These are phyloP conservation scores for Nicotiana noctiflora DNA, from an alignment of 257 asterid genomes.

Conservation along the genomic window DNA sequence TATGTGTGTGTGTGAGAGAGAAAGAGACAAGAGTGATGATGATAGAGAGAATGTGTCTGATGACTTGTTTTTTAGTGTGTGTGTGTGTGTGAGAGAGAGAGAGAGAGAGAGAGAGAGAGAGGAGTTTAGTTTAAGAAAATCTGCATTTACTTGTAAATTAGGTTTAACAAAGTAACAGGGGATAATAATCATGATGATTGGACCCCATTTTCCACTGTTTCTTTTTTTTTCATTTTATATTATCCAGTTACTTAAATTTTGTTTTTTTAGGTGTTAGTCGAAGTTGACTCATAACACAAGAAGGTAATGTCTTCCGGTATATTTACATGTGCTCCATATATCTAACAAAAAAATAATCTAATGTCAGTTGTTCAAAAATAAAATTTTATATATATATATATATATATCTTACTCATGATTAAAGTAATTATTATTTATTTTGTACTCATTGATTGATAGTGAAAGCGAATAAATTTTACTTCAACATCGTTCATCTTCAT, in stretches of 20 bases:
- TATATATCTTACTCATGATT: no score
- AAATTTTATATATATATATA: no score
- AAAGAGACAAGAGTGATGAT: constrained; percentile 4
- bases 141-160: not conserved
- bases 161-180: not conserved
- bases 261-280: not conserved
- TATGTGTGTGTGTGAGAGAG: constrained; percentile 27
- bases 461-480: no score
- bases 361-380: no score
- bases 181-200: not conserved
- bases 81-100: no score
- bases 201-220: constrained; percentile 3
- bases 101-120: constrained; percentile 24
- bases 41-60: constrained; percentile 2
- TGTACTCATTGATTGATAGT: no score
- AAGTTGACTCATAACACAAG: not conserved
- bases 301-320: not conserved
- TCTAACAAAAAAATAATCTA: no score
- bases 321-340: no score
- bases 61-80: not conserved
- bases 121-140: not conserved
- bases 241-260: not conserved
- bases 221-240: not conserved
- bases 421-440: no score
- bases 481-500: no score